Conservation (phyloP, 2,329 filamentous ascomycete genomes). For the Sclerotinia trifoliorum region DNA sequence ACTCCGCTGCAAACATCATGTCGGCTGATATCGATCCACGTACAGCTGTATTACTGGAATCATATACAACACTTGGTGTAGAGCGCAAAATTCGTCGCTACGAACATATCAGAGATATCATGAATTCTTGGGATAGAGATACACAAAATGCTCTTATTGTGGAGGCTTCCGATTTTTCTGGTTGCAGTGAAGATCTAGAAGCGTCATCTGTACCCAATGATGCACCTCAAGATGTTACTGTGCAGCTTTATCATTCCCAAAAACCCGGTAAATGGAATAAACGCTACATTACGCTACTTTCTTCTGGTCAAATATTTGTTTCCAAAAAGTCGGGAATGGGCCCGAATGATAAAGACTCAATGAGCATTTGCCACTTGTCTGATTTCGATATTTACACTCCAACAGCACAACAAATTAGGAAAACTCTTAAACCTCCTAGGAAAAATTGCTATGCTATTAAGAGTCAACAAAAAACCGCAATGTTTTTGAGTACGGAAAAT, state of each 20-base stretch:
- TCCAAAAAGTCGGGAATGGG: conserved; percentile 68
- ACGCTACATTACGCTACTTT: conserved; percentile 70
- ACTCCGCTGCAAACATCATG: conserved; percentile 62
- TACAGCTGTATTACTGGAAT: conserved; percentile 72
- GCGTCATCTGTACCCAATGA: conserved; percentile 61
- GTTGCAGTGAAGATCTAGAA: conserved; percentile 61
- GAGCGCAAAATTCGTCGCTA: conserved; percentile 82
- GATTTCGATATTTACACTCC: conserved; percentile 91
- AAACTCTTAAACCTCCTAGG: conserved; percentile 78
- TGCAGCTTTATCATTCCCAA: conserved; percentile 78
- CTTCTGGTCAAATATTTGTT: conserved; percentile 68
- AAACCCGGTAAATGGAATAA: conserved; percentile 87
- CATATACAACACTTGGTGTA: conserved; percentile 71
- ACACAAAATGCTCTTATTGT: conserved; percentile 72
- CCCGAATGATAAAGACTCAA: conserved; percentile 61
- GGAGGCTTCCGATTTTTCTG: conserved; percentile 55
- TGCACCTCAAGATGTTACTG: conserved; percentile 63
- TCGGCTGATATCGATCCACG: conserved; percentile 62
- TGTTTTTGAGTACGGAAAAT: conserved; percentile 79
- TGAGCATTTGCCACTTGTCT: conserved; percentile 77
- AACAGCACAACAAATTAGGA: conserved; percentile 64
- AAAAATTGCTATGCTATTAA: conserved; percentile 85
- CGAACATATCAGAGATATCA: conserved; percentile 79
- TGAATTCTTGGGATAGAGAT: conserved; percentile 91
- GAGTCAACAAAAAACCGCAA: conserved; percentile 82